phyloP scores from a whole-genome alignment of 208 protist genomes.

The Leishmania tropica region DNA sequence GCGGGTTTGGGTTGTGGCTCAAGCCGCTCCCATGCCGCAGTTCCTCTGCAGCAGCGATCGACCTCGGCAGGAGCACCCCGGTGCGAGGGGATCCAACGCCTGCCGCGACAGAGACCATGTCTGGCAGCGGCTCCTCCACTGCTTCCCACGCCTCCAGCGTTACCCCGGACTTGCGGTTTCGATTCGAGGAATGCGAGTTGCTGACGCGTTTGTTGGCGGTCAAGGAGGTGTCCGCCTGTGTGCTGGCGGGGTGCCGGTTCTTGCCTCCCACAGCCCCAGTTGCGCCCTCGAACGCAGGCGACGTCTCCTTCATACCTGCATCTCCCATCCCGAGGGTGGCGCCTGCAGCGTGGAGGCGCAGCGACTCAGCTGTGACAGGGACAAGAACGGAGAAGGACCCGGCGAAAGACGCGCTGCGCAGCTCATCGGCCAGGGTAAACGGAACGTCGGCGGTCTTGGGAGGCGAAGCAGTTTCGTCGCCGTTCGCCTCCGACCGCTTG shows the following conservation, averaged over 20 bases:
- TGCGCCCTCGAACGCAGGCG: not conserved
- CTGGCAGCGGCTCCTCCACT: conserved; percentile 16
- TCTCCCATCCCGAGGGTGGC: not conserved
- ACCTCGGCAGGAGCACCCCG: not conserved
- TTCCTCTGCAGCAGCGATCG: not conserved
- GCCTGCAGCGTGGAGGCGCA: conserved; percentile 25
- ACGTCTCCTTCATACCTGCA: not conserved
- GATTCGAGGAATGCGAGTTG: not conserved
- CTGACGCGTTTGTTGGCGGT: not conserved
- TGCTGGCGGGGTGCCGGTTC: not conserved
- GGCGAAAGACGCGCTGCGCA: conserved; percentile 2
- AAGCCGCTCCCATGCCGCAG: not conserved
- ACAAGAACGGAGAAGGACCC: conserved; percentile 18
- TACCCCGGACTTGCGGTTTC: conserved; percentile 8
- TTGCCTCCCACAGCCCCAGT: not conserved
- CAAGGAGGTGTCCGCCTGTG: not conserved
- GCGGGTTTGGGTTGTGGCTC: not conserved
- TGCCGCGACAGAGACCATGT: not conserved
- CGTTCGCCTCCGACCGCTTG: not conserved
- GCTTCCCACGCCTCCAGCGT: conserved; percentile 27
- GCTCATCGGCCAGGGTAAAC: not conserved
- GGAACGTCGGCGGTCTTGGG: not conserved
- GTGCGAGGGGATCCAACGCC: conserved; percentile 7
- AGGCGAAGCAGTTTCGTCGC: not conserved
- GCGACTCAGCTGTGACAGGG: conserved; percentile 29